Conservation (phyloP, 108 stramenopile species). For the Stephanodiscus minutulus region DNA sequence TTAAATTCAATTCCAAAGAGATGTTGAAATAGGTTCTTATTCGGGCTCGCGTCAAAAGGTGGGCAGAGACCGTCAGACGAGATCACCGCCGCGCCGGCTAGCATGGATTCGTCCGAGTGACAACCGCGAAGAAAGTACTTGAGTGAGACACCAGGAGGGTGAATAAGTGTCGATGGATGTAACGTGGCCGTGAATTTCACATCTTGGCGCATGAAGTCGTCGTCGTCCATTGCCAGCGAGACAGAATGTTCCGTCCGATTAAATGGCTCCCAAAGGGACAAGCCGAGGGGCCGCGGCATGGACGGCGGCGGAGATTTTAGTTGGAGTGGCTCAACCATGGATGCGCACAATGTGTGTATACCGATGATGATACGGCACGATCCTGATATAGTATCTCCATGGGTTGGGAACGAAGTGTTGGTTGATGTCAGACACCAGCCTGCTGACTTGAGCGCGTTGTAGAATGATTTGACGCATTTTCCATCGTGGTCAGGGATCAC, state of each 20-base stretch:
- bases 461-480: too few species aligned
- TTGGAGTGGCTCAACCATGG: neutral
- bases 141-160: neutral
- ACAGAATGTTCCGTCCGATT: neutral
- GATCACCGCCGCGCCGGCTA: neutral
- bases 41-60: neutral
- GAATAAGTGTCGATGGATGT: too few species aligned
- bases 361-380: neutral
- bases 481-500: too few species aligned
- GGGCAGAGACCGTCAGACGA: too few species aligned
- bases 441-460: too few species aligned
- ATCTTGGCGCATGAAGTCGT: neutral
- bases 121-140: neutral
- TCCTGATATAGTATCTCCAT: too few species aligned
- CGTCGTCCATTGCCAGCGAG: neutral
- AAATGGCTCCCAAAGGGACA: constrained; percentile 3
- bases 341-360: neutral
- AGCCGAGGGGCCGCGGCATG: neutral
- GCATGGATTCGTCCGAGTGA: neutral
- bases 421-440: too few species aligned
- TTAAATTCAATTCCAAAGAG: neutral
- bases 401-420: too few species aligned
- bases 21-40: neutral
- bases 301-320: neutral
- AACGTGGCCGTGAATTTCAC: neutral